Evolutionary conservation across 208 protist genomes (phyloP), one percentile per base, ranked within the genome.

Genomic region (Crithidia sp.): DNA sequence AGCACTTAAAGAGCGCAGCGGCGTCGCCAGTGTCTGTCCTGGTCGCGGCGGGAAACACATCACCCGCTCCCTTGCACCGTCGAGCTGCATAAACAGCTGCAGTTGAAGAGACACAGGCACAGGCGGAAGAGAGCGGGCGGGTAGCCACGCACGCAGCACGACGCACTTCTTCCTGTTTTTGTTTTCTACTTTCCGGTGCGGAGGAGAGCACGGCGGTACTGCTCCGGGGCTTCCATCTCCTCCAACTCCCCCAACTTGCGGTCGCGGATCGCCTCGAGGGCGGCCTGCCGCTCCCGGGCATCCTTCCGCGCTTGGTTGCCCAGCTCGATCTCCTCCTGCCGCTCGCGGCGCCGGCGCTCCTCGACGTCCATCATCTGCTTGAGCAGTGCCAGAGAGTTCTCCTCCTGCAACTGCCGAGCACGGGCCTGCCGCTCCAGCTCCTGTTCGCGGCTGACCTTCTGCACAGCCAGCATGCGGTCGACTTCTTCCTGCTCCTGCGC

Each of bases 301-400:
- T 93, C 82, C 57, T 82, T 82, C 65, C 86, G 81, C 17, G 93
- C 16, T 43, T 89, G 81, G 73, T 93, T 77, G 44, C 96, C 95
- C 82, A 98, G 95, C 60, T 97, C 96, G 0, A 98, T 81, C 71
- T 87, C 94, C 82, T 96, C 93, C 67, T 94, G 92, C 9, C 92
- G 79, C 71, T 96, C 86, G 14, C 82, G 80, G 7, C 91, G 87
- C n/a, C 91, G 81, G 16, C 83, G 81, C 80, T 98, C 96, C 78
- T 98, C 93, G 28, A 92, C 86, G 37, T 96, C 89, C 84, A 91
- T 91, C 58, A 98, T 97, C 70, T 98, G 95, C 71, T 89, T 87
- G 5, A 92, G 80, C 52, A 98, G 73, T 2, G 90, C 85, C 5
- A 95, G 64, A 5, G 92, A 88, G 78, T 97, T 96, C 67, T 96